Base-by-base conservation (phyloP, 768 basidiomycete genomes). In the Phylloporus sp. region DNA sequence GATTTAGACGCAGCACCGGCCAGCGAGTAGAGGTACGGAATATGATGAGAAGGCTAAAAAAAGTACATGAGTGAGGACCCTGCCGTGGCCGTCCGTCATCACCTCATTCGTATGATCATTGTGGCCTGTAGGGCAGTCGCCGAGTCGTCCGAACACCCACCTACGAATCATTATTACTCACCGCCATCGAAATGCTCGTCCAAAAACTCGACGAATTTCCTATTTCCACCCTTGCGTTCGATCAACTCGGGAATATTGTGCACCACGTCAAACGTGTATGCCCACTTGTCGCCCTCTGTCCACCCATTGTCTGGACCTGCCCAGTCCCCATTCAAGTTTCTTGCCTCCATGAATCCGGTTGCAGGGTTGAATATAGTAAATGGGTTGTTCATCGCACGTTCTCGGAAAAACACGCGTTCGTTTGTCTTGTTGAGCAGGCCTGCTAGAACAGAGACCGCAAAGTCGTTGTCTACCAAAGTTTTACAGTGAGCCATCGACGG, bases 91-190 rank as follows among this genome's bases (percentile, higher is more conserved):
- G 14, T 26, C 8, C 23, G 34, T 7, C 9, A 9, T 3, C 13
- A 46, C 84, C 74, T 90, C 89, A 53, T 90, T 92, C 1, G 81
- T 82, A 52, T 90, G 88, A 51, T 86, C 81, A 56, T 90, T 90
- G 54, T 89, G 85, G 0, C 84, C 87, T 62, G 71, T 66, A 29
- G 33, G 27, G 8, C 9, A 11, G 46, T 52, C 24, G 50, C 55
- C 45, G 53, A 47, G 28, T 44, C 17, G 1, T 22, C n/a, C 31
- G 42, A 23, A 6, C 21, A 22, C 18, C 18, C 31, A 31, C 37
- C n/a, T 3, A 38, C 14, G 13, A 35, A 38, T 24, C 9, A 36
- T 17, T 15, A 20, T 13, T 18, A 54, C 72, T 50, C 36, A 75
- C 75, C 74, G 22, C 70, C 73, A 36, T 73, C 61, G 29, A 76